Conservation (phyloP, 2,329 filamentous ascomycete genomes). For the Fusarium praegraminearum region DNA sequence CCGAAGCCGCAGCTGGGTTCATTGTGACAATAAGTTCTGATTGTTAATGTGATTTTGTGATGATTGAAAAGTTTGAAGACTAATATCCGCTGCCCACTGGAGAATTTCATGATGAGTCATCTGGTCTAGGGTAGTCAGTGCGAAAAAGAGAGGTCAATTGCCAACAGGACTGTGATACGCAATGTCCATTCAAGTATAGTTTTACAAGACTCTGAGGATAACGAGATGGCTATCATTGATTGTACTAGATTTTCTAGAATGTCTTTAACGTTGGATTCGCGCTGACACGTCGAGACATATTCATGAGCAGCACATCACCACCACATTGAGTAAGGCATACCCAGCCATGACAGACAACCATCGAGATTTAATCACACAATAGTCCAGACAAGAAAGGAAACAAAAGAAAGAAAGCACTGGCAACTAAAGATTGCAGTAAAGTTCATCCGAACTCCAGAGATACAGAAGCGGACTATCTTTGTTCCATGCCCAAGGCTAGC, state of each 20-base stretch:
- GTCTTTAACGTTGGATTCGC: no score
- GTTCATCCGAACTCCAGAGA: no score
- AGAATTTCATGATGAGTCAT: slow-evolving; percentile 4
- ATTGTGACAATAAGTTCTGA: not conserved
- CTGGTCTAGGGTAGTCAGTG: not conserved
- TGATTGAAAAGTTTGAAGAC: not conserved
- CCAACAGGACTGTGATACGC: not conserved
- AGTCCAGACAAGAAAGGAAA: fast-evolving
- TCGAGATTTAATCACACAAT: fast-evolving
- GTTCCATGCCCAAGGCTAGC: not conserved
- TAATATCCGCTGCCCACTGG: not conserved
- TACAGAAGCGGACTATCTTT: not conserved
- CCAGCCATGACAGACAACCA: no score
- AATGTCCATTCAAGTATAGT: no score
- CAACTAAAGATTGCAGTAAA: no score
- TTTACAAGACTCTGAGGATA: no score
- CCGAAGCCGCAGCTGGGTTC: not conserved
- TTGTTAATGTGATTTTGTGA: not conserved
- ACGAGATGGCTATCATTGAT: no score
- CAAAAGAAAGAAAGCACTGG: no score
- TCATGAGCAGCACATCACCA: no score
- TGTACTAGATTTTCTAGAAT: fast-evolving
- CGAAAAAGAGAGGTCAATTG: not conserved
- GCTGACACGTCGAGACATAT: no score
- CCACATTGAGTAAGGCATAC: no score